Evolutionary conservation across 768 basidiomycete genomes (phyloP).

Genomic region (Lentinula lateritia): DNA sequence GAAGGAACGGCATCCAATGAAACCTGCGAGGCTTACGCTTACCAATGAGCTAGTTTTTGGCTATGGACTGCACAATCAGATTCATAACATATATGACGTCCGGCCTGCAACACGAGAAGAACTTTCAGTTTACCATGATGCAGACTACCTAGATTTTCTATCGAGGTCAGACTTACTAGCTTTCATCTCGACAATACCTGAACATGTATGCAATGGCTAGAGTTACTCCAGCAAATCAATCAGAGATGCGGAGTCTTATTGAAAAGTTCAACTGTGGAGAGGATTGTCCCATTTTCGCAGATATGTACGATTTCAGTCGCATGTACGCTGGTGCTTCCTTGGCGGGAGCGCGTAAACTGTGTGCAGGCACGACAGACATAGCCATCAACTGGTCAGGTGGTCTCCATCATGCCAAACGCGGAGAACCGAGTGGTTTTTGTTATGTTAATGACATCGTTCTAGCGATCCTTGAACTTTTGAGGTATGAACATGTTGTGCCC

Average conservation of each 20-base stretch:
- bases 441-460: slow-evolving; percentile 97
- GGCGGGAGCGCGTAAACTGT: slow-evolving; percentile 85
- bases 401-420: slow-evolving; percentile 95
- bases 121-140: slow-evolving; percentile 87
- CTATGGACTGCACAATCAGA: slow-evolving; percentile 93
- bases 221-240: slow-evolving; percentile 71
- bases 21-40: slow-evolving; percentile 91
- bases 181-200: background rate
- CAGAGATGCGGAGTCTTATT: slow-evolving; percentile 69
- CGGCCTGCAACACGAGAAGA: slow-evolving; percentile 86
- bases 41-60: slow-evolving; percentile 96
- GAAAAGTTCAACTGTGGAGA: slow-evolving; percentile 93
- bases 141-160: slow-evolving; percentile 95
- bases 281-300: slow-evolving; percentile 94
- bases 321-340: slow-evolving; percentile 93
- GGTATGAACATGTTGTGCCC: slow-evolving; percentile 37
- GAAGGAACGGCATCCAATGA: slow-evolving; percentile 98
- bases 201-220: slow-evolving; percentile 29
- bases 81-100: slow-evolving; percentile 88
- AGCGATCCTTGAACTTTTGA: slow-evolving; percentile 85
- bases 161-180: slow-evolving; percentile 53
- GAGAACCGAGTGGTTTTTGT: slow-evolving; percentile 97
- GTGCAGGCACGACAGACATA: slow-evolving; percentile 84
- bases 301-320: slow-evolving; percentile 90
- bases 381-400: slow-evolving; percentile 99